Base-by-base conservation (phyloP, 1,284 basidiomycete genomes). In the Ustilago crameri region DNA sequence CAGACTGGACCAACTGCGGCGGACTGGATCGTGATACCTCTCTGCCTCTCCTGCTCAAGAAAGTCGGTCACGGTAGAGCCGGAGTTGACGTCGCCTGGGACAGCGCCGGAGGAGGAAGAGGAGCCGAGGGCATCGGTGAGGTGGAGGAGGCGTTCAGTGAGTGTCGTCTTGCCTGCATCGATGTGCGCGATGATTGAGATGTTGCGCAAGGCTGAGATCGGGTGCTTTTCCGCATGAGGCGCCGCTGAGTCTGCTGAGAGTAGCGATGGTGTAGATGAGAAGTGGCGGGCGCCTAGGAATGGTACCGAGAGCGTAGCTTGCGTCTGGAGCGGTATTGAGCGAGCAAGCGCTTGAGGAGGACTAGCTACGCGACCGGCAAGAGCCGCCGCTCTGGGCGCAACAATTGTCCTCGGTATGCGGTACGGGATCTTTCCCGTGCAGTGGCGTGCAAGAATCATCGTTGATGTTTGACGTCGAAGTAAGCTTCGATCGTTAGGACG, bases 21-120 rank as follows among this genome's bases (percentile, higher is more conserved):
- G 17, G 91, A 92, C 78, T 95, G 93, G 63, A 95, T 93, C 1
- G 93, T 95, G 68, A 95, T 95, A 5, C 93, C 93, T 47, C 93
- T 87, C 82, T 93, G 91, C 47, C 93, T 87, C 84, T 95, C 93
- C 2, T 91, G 91, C 14, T 93, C 93, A 12, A 95, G 86, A 74
- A 93, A 95, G 82, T 95, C 93, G 1, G 93, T 95, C 1, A 90
- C 93, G 0, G 93, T 95, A 69, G 91, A 93, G 14, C 93, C 93
- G 0, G 90, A 90, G 80, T 95, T 93, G 15, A 95, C 92, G 9
- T 92, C 90, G 9, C 92, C 93, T 3, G 91, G 80, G 12, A 76
- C 23, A 2, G 67, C 51, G 15, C 43, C 45, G 5, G 51, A 18
- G 48, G 37, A 20, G 26, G 30, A 23, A 84, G 18, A 88, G 86